Evolutionary conservation across 169 alveolate genomes (phyloP).

Genomic region (Plasmodium malariae): DNA sequence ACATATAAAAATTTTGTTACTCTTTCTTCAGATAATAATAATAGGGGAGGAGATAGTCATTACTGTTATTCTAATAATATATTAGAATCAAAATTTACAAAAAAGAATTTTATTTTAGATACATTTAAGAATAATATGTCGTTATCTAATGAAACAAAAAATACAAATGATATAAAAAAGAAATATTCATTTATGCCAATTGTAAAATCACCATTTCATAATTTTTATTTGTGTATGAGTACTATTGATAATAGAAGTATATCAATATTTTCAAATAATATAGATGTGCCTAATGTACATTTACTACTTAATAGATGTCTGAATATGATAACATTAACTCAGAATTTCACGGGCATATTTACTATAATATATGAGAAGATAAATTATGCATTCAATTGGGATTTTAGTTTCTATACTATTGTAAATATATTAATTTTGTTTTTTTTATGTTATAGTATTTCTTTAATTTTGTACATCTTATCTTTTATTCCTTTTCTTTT

Average conservation of each 20-base stretch:
- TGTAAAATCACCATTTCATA: slow-evolving; percentile 74
- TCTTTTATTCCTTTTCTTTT: slow-evolving; percentile 44
- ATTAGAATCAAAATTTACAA: slow-evolving; percentile 5
- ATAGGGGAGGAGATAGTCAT: slow-evolving; percentile 7
- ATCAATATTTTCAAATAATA: slow-evolving; percentile 60
- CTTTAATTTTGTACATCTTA: slow-evolving; percentile 36
- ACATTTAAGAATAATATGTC: slow-evolving; percentile 17
- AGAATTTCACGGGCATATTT: slow-evolving; percentile 50
- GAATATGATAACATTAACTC: slow-evolving; percentile 36
- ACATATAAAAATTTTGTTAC: not conserved
- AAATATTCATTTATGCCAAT: slow-evolving; percentile 24
- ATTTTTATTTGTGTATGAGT: slow-evolving; percentile 51
- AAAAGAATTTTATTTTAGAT: slow-evolving; percentile 13
- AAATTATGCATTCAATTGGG: slow-evolving; percentile 73
- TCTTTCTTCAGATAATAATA: slow-evolving; percentile 6
- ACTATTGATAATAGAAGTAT: slow-evolving; percentile 24
- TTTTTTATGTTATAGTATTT: slow-evolving; percentile 48
- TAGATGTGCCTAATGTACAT: slow-evolving; percentile 69
- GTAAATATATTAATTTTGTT: slow-evolving; percentile 49
- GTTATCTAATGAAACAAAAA: slow-evolving; percentile 9
- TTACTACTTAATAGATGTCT: slow-evolving; percentile 38
- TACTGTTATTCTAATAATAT: slow-evolving; percentile 26
- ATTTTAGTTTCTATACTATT: slow-evolving; percentile 40
- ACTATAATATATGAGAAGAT: slow-evolving; percentile 62
- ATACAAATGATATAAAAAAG: slow-evolving; percentile 16